phyloP scores from a whole-genome alignment of 495 filamentous ascomycete genomes.

The Podospora pseudocomata region DNA sequence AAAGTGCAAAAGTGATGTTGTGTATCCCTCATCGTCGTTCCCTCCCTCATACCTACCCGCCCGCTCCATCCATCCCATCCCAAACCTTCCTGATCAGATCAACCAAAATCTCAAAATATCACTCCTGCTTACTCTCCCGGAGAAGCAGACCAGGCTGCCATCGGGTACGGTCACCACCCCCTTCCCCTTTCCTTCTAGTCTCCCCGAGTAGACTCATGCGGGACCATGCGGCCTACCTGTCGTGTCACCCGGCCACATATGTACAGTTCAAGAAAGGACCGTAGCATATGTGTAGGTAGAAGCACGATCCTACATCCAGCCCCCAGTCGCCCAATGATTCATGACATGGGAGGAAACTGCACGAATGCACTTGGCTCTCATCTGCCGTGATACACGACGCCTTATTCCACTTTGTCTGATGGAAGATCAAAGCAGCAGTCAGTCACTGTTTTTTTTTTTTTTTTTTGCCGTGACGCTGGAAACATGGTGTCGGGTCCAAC shows the following conservation, averaged over 20 bases:
- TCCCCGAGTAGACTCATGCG: not conserved
- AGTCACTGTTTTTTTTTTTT: too few species aligned
- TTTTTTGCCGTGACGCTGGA: not conserved
- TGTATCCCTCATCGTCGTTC: not conserved
- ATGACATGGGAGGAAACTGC: not conserved
- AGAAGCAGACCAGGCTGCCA: not conserved
- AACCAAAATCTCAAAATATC: not conserved
- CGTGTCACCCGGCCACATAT: not conserved
- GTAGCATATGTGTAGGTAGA: not conserved
- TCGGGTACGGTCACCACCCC: not conserved
- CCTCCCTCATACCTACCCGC: not conserved
- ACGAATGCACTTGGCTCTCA: not conserved
- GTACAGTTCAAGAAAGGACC: not conserved
- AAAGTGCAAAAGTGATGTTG: not conserved
- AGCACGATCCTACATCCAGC: not conserved
- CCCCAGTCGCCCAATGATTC: not conserved
- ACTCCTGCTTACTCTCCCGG: not conserved
- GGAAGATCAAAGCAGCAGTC: not conserved
- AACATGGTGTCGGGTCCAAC: not conserved
- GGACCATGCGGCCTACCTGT: not conserved
- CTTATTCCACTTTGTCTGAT: not conserved
- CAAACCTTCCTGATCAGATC: not conserved
- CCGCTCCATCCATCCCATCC: not conserved
- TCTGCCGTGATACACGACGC: not conserved
- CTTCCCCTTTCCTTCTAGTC: not conserved